Evolutionary conservation across 371 early-diverging fungal genomes (phyloP).

Genomic region (Mortierella sp.): DNA sequence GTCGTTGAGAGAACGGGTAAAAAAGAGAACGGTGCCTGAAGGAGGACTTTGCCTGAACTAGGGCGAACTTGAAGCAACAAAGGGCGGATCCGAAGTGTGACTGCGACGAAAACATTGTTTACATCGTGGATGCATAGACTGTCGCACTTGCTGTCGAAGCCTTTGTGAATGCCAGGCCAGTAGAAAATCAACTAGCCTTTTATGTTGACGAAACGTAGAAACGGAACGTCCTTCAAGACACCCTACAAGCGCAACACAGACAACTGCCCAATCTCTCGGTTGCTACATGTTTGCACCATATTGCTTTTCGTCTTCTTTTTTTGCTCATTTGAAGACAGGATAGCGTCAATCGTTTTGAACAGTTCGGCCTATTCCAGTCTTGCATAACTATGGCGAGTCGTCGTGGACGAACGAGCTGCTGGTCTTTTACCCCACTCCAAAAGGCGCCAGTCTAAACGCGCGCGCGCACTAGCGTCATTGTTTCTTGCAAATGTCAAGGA

Average conservation of each 20-base stretch:
- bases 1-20: slow-evolving; percentile 3
- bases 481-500: neutral
- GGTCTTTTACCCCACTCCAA: neutral
- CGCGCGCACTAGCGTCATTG: too few species aligned
- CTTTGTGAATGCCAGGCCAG: too few species aligned
- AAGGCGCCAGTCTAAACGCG: neutral
- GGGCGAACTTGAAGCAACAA: neutral
- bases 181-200: too few species aligned
- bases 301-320: neutral
- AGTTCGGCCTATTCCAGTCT: neutral
- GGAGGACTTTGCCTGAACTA: neutral
- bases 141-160: neutral
- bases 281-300: too few species aligned
- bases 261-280: neutral
- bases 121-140: slow-evolving; percentile 11
- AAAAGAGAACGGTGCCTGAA: neutral
- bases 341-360: neutral
- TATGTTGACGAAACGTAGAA: too few species aligned
- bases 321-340: neutral
- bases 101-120: slow-evolving; percentile 2
- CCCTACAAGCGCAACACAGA: neutral
- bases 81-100: slow-evolving; percentile 14
- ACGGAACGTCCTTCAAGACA: neutral
- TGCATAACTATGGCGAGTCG: neutral
- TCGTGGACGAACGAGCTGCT: neutral